Conservation (phyloP, 345 rosid species). For the Combretum micranthum region DNA sequence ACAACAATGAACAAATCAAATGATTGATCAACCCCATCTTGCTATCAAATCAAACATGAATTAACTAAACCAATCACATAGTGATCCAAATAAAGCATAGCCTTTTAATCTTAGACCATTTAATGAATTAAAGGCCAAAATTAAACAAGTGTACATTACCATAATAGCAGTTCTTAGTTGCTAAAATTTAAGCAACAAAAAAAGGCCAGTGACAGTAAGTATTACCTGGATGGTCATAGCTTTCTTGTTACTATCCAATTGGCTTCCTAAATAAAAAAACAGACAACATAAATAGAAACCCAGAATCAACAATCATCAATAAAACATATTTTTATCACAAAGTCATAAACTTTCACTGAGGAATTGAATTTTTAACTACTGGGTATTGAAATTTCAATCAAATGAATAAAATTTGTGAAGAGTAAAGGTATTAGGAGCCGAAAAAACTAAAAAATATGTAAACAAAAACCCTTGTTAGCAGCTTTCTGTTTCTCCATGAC, state of each 20-base stretch:
- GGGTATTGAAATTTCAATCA: neutral
- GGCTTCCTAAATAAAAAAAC: slow-evolving; percentile 51
- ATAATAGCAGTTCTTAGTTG: neutral
- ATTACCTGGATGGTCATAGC: slow-evolving; percentile 88
- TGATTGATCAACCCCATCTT: too few species aligned
- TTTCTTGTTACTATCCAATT: slow-evolving; percentile 85
- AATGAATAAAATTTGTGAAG: neutral
- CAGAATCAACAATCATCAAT: neutral
- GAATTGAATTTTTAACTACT: neutral
- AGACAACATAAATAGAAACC: neutral
- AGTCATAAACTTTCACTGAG: too few species aligned
- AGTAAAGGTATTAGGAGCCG: neutral
- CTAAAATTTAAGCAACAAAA: neutral
- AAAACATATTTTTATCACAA: too few species aligned
- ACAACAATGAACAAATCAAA: too few species aligned
- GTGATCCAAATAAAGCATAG: too few species aligned
- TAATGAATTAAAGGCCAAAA: neutral
- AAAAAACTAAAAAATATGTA: too few species aligned
- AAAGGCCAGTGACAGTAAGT: neutral
- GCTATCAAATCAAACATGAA: too few species aligned
- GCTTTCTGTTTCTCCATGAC: slow-evolving; percentile 37
- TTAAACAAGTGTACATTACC: neutral
- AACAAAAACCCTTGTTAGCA: slow-evolving; percentile 29
- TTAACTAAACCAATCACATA: too few species aligned
- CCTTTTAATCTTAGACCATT: neutral